These are phyloP conservation scores for Mikania micrantha DNA, from an alignment of 129 eudicot genomes.

Conservation along the genomic window DNA sequence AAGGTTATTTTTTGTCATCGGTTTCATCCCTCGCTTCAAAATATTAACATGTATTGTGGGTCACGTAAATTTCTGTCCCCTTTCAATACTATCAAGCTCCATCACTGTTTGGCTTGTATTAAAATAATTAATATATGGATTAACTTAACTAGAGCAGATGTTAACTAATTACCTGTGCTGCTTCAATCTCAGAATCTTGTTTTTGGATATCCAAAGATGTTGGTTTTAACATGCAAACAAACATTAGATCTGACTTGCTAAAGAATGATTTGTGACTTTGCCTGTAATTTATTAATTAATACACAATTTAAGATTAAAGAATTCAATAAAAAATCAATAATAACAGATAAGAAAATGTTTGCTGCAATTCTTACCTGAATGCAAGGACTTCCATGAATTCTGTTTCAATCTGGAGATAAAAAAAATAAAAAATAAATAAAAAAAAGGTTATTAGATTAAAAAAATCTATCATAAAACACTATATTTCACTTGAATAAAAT, in stretches of 20 bases:
- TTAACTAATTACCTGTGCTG: slow-evolving; percentile 28
- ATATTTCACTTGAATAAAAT: background rate
- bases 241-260: slow-evolving; percentile 45
- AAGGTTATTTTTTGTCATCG: too few species aligned
- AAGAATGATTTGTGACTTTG: slow-evolving; percentile 47
- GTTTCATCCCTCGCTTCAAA: too few species aligned
- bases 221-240: slow-evolving; percentile 42
- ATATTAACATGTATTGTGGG: too few species aligned
- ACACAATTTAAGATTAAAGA: background rate
- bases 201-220: slow-evolving; percentile 26
- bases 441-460: background rate
- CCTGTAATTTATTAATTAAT: slow-evolving; percentile 25
- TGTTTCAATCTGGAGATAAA: slow-evolving; percentile 34
- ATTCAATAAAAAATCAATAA: too few species aligned
- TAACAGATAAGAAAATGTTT: too few species aligned
- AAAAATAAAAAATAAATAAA: too few species aligned
- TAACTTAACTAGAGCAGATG: background rate
- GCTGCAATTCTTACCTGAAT: slow-evolving; percentile 35
- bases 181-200: slow-evolving; percentile 40
- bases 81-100: too few species aligned
- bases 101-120: too few species aligned
- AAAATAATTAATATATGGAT: too few species aligned
- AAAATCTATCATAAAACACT: background rate
- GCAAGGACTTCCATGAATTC: slow-evolving; percentile 53
- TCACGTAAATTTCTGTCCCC: too few species aligned